Percentiles rank a stretch among this genome's conserved stretches.
These are phyloP conservation scores for Fomitopsis serialis DNA, from an alignment of 768 basidiomycete species.

Conservation along the genomic window DNA sequence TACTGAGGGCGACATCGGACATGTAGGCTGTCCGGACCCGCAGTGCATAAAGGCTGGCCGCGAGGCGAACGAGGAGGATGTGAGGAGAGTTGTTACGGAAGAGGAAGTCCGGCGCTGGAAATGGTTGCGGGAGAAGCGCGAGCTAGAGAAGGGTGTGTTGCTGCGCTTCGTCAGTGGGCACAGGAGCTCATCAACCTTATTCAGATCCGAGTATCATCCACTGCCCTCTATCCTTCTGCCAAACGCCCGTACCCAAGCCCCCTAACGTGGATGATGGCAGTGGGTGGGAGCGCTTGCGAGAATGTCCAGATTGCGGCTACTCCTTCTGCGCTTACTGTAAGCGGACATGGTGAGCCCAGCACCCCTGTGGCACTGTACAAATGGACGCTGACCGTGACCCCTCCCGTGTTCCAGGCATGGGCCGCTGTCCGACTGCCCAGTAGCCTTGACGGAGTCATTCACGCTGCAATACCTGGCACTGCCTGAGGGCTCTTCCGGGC, in stretches of 20 bases:
- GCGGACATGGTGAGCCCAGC: slow-evolving; percentile 59
- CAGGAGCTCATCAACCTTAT: background rate
- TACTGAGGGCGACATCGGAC: slow-evolving; percentile 67
- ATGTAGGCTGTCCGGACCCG: slow-evolving; percentile 79
- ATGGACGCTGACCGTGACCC: background rate
- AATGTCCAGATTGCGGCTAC: slow-evolving; percentile 65
- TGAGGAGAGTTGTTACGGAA: slow-evolving; percentile 63
- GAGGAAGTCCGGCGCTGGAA: slow-evolving; percentile 67
- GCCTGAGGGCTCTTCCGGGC: slow-evolving; percentile 44
- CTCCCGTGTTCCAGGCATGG: slow-evolving; percentile 67
- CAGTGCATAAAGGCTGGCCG: slow-evolving; percentile 64
- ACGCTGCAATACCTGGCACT: slow-evolving; percentile 62
- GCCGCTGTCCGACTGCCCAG: slow-evolving; percentile 62
- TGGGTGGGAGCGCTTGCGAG: slow-evolving; percentile 68
- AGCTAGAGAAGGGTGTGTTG: slow-evolving; percentile 63
- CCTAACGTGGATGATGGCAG: slow-evolving; percentile 45
- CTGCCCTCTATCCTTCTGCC: slow-evolving; percentile 79
- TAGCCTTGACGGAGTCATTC: slow-evolving; percentile 60
- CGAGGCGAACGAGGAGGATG: slow-evolving; percentile 65
- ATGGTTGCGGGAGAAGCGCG: slow-evolving; percentile 68
- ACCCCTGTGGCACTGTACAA: background rate
- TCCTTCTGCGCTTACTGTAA: slow-evolving; percentile 83
- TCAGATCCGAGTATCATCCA: slow-evolving; percentile 74
- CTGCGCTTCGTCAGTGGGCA: background rate
- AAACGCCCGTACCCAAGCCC: slow-evolving; percentile 69